These are phyloP conservation scores for Ramalina peruviana DNA, from an alignment of 495 filamentous ascomycete species.

Conservation along the genomic window DNA sequence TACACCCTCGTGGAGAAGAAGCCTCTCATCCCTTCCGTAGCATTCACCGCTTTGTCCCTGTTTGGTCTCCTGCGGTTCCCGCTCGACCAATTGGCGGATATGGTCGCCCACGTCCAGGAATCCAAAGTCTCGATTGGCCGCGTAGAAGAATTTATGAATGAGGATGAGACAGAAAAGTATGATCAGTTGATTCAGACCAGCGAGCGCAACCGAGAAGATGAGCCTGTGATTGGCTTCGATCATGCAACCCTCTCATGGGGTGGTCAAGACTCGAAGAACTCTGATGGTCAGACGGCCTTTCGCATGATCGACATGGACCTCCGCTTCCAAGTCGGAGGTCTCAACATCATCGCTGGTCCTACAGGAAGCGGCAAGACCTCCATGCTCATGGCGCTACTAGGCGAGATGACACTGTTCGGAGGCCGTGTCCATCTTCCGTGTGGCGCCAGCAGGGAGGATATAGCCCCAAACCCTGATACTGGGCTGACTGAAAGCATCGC, in stretches of 20 bases:
- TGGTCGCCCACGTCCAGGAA: slow-evolving; percentile 97
- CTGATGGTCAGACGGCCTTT: slow-evolving; percentile 54
- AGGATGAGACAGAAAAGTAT: slow-evolving; percentile 96
- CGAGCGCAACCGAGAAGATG: slow-evolving; percentile 40
- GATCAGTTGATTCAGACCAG: slow-evolving; percentile 59
- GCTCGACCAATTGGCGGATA: slow-evolving; percentile 92
- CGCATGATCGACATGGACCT: slow-evolving; percentile 69
- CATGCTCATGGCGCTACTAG: slow-evolving; percentile 86
- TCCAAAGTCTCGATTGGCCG: slow-evolving; percentile 93
- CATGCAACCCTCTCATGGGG: slow-evolving; percentile 85
- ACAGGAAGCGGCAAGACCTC: slow-evolving; percentile 95
- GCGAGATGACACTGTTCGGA: slow-evolving; percentile 83
- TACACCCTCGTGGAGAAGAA: slow-evolving; percentile 89
- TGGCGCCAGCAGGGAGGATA: slow-evolving; percentile 65
- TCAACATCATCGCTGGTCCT: slow-evolving; percentile 85
- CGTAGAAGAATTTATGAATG: slow-evolving; percentile 86
- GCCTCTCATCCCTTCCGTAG: slow-evolving; percentile 78
- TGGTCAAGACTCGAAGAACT: slow-evolving; percentile 42
- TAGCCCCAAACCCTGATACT: slow-evolving; percentile 68
- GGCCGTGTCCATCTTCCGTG: slow-evolving; percentile 77
- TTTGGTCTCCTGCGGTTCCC: slow-evolving; percentile 93
- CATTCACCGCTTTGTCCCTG: slow-evolving; percentile 91
- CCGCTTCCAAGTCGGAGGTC: slow-evolving; percentile 58
- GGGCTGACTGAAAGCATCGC: slow-evolving; percentile 83
- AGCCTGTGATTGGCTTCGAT: slow-evolving; percentile 62